Base-by-base conservation (phyloP, 495 filamentous ascomycete genomes). In the Penicillium turbatum region DNA sequence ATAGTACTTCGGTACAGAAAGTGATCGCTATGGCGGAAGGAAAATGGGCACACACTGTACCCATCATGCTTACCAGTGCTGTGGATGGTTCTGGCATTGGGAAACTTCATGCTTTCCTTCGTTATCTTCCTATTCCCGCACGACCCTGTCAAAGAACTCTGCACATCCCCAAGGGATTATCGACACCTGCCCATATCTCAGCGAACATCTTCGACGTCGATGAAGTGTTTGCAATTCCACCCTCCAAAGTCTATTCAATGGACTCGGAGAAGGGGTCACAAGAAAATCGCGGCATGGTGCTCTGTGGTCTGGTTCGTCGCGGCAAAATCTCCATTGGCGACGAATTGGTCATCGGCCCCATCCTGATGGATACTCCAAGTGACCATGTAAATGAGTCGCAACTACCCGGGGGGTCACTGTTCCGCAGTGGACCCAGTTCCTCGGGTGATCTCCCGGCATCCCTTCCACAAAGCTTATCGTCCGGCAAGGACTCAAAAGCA, bases 11-110 rank as follows among this genome's bases (percentile, higher is more conserved):
- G 38, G 75, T 85, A 10, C 72, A 69, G 37, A 78, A 73, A 27
- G 59, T 77, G 1, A 66, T 86, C 16, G 66, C 67, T 26, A 67
- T 68, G 7, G 61, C 68, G 4, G 58, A 70, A 17, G 71, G 67
- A 11, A 66, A 75, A 10, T 79, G 82, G 38, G 61, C 72, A 16
- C 70, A 71, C 3, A 72, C 81, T 5, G 88, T 97, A 8, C 93
- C 95, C 1, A 92, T 98, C 54, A 69, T 96, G 3, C 78, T 97
- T 21, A 91, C 90, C 16, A 96, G 90, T 57, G 87, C 91, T 9
- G 85, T 95, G 4, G 87, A 86, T 63, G 93, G 92, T 1, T 83
- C 82, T 11, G 92, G 92, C 1, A 85, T 97, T 49, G 81, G 83
- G 16, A 77, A 86, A 50, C 63, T 96, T 10, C 93, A 98, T 67